Evolutionary conservation across 352 stramenopile genomes (phyloP), one percentile per base, ranked within the genome.

Genomic region (Thraustochytrium sp.): DNA sequence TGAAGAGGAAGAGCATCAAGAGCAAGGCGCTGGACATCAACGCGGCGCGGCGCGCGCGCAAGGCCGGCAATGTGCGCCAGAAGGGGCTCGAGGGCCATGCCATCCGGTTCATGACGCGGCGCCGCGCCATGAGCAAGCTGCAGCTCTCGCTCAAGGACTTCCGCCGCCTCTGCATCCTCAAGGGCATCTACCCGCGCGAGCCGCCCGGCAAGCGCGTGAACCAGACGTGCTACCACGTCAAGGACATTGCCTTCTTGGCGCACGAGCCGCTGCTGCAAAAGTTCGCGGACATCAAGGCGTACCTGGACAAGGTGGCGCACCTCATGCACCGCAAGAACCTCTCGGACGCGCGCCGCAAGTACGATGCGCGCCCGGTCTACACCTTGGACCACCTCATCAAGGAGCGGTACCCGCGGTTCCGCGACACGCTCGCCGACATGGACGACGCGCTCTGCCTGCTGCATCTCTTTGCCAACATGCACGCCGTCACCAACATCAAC

Each of bases 131-230:
- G 55, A 98, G 98, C 86, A 92, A 92, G 68, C 89, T 98, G 78
- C 93, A 98, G 88, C 91, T 99, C 49, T 95, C 93, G 63, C 91
- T 99, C 73, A 98, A 98, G 87, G 97, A 99, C 85, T 99, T 99
- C 90, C 85, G 89, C 46, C 92, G 97, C 3, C 89, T 99, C 0
- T 99, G 97, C 87, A 99, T 99, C 86, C 90, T 99, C 53, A 99
- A 99, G 89, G 97, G 97, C 49, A 96, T 99, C 48, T 99, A 99
- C 90, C 97, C 97, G 29, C 91, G 97, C 64, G 94, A 99, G 82
- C 96, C 96, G 26, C 93, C 95, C 82, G 90, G 90, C 72, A 94
- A 98, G 76, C 98, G 98, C 90, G 96, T 95, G 40, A 99, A 99
- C 88, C 53, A 84, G 44, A 83, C 40, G 16, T 83, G 37, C 61